phyloP scores from a whole-genome alignment of 148 eudicot species.

The Fagopyrum homotropicum region DNA sequence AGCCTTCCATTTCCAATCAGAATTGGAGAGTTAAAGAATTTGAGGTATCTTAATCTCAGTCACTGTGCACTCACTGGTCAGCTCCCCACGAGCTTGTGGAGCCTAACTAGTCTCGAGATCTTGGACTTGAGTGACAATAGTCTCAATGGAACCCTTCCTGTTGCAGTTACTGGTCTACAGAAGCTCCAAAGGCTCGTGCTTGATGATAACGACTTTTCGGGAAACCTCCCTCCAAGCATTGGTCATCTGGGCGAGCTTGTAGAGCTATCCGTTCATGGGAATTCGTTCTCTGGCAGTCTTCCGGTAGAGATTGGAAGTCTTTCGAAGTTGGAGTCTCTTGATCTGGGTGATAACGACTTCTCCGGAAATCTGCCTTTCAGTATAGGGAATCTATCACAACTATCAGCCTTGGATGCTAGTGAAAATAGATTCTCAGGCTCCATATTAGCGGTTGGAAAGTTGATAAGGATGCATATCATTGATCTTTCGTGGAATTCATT shows the following conservation, averaged over 20 bases:
- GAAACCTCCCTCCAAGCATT: conserved; percentile 58
- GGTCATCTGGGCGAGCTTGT: conserved; percentile 48
- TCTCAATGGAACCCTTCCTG: conserved; percentile 47
- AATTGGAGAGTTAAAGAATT: conserved; percentile 40
- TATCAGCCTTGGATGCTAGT: conserved; percentile 52
- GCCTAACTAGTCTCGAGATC: conserved; percentile 43
- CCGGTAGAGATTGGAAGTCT: conserved; percentile 69
- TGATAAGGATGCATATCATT: conserved; percentile 36
- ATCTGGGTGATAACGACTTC: conserved; percentile 58
- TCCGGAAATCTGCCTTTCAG: conserved; percentile 63
- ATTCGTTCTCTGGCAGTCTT: conserved; percentile 58
- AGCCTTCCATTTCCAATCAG: conserved; percentile 49
- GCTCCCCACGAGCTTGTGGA: conserved; percentile 48
- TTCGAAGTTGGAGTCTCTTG: conserved; percentile 52
- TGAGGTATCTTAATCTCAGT: conserved; percentile 67
- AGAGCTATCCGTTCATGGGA: conserved; percentile 60
- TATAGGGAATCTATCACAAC: conserved; percentile 43
- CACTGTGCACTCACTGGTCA: conserved; percentile 58
- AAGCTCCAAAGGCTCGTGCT: conserved; percentile 51
- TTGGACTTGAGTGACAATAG: conserved; percentile 63
- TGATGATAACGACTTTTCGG: conserved; percentile 64
- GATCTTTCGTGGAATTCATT: conserved; percentile 64
- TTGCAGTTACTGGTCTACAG: conserved; percentile 36
- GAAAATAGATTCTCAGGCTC: conserved; percentile 52
- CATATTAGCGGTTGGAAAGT: conserved; percentile 50